These are phyloP conservation scores for Hemisphaericaspora xylofermentans DNA, from an alignment of 1,139 yeast genomes.

Conservation along the genomic window DNA sequence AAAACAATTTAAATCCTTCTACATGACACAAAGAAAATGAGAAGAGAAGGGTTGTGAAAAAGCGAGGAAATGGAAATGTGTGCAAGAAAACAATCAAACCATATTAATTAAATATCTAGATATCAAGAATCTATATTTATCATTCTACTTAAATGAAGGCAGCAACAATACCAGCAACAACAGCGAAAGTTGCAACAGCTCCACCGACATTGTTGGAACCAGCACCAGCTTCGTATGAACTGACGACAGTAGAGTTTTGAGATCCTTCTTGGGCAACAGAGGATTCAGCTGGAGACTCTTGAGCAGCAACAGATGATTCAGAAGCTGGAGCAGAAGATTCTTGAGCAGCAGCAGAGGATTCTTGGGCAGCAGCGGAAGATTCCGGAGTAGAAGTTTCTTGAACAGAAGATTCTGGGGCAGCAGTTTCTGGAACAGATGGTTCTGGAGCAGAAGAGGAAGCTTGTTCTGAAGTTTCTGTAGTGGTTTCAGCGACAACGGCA, in stretches of 20 bases:
- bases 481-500: conserved; percentile 10
- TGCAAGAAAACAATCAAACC: no score
- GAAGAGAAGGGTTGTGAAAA: no score
- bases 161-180: conserved; percentile 13
- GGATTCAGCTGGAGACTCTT: conserved; percentile 8
- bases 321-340: neutral
- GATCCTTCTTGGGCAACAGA: conserved; percentile 11
- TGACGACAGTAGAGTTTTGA: conserved; percentile 9
- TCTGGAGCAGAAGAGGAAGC: neutral
- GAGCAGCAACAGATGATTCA: conserved; percentile 5
- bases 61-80: no score
- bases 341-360: neutral
- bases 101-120: neutral
- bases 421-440: neutral
- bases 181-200: conserved; percentile 9
- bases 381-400: neutral
- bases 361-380: neutral
- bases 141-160: conserved; percentile 9
- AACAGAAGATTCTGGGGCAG: neutral
- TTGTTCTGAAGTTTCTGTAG: neutral
- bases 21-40: no score
- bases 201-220: conserved; percentile 5
- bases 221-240: conserved; percentile 7
- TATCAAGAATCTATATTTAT: no score
- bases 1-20: no score